Percentiles rank a stretch among this genome's conserved stretches.
Evolutionary conservation across 257 asterid species (phyloP).

Genomic region (Knoxia roxburghii): DNA sequence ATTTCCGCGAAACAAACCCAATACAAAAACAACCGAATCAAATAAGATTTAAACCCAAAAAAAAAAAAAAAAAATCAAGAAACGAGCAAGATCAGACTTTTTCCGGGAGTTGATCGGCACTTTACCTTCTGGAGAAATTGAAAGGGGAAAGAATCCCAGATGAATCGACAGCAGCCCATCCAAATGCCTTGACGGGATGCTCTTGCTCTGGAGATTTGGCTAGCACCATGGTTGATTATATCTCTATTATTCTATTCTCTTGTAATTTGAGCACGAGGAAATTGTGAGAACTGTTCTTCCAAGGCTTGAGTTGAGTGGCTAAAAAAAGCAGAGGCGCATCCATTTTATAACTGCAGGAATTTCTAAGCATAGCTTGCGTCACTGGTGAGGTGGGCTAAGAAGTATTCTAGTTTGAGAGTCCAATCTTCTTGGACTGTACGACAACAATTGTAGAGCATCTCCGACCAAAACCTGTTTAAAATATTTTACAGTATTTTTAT

Average conservation of each 20-base stretch:
- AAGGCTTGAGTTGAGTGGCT: background rate
- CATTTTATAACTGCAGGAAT: background rate
- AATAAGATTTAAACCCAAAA: no score
- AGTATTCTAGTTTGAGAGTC: background rate
- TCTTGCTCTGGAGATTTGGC: constrained; percentile 3
- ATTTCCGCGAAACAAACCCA: background rate
- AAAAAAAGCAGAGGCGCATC: background rate
- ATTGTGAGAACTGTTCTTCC: background rate
- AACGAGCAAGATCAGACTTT: background rate
- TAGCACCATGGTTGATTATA: background rate
- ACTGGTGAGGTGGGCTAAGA: background rate
- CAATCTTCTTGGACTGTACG: background rate
- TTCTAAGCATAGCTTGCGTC: background rate
- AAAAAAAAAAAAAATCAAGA: background rate
- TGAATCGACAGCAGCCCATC: constrained; percentile 11
- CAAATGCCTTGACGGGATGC: background rate
- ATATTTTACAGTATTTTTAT: no score
- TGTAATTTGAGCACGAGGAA: background rate
- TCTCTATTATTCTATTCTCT: no score
- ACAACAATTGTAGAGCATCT: no score
- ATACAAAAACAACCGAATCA: background rate
- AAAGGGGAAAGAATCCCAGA: constrained; percentile 18
- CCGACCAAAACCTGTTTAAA: no score
- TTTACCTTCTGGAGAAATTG: constrained; percentile 13
- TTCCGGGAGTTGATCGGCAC: background rate